Conservation (phyloP, 305 asterid species). For the Ruellia speciosa region DNA sequence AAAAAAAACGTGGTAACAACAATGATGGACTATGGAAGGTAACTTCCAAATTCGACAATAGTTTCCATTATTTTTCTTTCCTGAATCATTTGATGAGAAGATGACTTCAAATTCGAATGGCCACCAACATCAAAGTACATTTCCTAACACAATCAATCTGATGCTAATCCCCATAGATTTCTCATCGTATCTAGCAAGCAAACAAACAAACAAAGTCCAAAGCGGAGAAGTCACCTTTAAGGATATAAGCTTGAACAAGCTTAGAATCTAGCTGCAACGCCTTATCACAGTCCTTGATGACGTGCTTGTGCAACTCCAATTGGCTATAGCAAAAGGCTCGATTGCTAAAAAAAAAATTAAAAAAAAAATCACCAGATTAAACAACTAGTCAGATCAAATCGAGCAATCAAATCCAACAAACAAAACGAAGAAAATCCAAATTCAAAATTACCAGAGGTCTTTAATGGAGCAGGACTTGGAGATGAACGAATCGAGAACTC, state of each 20-base stretch:
- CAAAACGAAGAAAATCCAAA: slow-evolving; percentile 1
- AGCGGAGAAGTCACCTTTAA: slow-evolving; percentile 55
- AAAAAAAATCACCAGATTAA: slow-evolving; percentile 28
- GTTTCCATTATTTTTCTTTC: slow-evolving; percentile 12
- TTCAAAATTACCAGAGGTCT: slow-evolving; percentile 67
- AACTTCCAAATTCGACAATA: slow-evolving; percentile 16
- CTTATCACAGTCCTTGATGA: slow-evolving; percentile 80
- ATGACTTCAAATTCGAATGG: slow-evolving; percentile 20
- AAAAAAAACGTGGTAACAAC: background rate
- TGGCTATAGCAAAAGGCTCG: slow-evolving; percentile 98
- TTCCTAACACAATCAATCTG: slow-evolving; percentile 10
- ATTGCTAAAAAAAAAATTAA: slow-evolving; percentile 45
- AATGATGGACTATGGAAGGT: background rate
- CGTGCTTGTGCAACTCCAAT: slow-evolving; percentile 96
- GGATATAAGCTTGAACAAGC: slow-evolving; percentile 73
- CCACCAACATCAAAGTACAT: slow-evolving; percentile 7
- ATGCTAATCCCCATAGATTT: slow-evolving; percentile 1
- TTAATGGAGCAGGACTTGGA: slow-evolving; percentile 58
- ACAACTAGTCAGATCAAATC: slow-evolving; percentile 14
- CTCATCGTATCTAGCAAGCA: background rate
- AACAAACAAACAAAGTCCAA: background rate
- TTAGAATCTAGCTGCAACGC: slow-evolving; percentile 84
- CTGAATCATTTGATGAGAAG: slow-evolving; percentile 12
- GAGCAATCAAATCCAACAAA: background rate
- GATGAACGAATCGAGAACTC: slow-evolving; percentile 76